A percentile compares a stretch with the other conserved stretches of the same genome.
Evolutionary conservation across 106 monocot genomes (phyloP).

Genomic region (Chionographis japonica): DNA sequence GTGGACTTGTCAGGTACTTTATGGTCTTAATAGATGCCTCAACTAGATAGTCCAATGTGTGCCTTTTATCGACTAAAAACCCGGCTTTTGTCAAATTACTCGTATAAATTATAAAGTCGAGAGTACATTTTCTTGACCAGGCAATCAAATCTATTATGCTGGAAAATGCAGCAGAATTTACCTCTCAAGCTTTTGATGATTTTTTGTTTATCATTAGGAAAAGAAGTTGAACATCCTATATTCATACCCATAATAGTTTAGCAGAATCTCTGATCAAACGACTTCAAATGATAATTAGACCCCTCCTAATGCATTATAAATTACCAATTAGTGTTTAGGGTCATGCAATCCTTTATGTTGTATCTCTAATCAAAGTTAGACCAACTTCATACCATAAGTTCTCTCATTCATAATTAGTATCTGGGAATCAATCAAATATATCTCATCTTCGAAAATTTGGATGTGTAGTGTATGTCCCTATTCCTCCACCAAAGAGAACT

Average conservation of each 20-base stretch:
- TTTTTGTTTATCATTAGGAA: slow-evolving; percentile 1
- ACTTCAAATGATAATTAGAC: too few relatives aligned
- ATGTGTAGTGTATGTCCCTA: too few relatives aligned
- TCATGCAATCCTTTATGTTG: too few relatives aligned
- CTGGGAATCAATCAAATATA: too few relatives aligned
- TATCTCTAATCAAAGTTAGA: too few relatives aligned
- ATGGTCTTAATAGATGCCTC: background rate
- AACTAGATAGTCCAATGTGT: background rate
- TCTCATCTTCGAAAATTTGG: too few relatives aligned
- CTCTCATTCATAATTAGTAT: too few relatives aligned
- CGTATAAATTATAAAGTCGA: background rate
- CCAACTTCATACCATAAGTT: too few relatives aligned
- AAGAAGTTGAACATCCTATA: background rate
- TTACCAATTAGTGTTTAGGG: too few relatives aligned
- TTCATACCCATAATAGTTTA: background rate
- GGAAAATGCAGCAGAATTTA: slow-evolving; percentile 1
- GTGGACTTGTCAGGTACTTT: too few relatives aligned
- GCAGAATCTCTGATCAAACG: background rate
- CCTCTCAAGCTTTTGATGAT: background rate
- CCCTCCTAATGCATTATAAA: too few relatives aligned
- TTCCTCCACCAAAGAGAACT: too few relatives aligned
- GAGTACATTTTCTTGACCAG: background rate
- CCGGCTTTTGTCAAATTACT: background rate
- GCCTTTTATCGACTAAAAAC: background rate
- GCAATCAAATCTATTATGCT: background rate